A percentile compares a stretch with the other conserved stretches of the same genome.
Conservation (phyloP, 1,284 basidiomycete genomes). For the Laetiporus sulphureus region DNA sequence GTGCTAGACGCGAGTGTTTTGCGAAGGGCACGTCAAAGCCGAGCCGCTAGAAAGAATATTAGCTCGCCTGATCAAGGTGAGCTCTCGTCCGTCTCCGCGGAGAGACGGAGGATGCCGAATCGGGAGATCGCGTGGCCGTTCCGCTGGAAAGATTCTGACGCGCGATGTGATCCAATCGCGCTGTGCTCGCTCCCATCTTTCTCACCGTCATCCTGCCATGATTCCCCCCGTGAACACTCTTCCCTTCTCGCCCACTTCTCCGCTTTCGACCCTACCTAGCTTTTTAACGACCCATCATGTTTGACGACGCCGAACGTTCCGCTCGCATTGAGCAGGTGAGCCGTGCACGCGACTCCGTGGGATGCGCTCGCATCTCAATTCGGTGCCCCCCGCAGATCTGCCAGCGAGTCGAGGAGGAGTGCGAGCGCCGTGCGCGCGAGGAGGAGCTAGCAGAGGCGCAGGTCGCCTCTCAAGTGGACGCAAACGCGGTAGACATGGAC, state of each 20-base stretch:
- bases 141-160: too few species aligned
- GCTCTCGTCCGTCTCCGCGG: too few species aligned
- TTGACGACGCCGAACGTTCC: conserved; percentile 6
- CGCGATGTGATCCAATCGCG: too few species aligned
- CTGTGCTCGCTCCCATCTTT: too few species aligned
- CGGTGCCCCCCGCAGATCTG: conserved; percentile 15
- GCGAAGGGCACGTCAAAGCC: too few species aligned
- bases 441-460: conserved; percentile 8
- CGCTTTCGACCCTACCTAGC: background rate
- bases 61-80: too few species aligned
- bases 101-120: too few species aligned
- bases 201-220: too few species aligned
- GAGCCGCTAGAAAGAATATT: too few species aligned
- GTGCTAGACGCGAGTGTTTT: too few species aligned
- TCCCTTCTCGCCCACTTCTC: background rate
- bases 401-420: conserved; percentile 22
- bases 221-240: background rate
- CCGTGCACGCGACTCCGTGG: background rate
- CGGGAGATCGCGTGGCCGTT: too few species aligned
- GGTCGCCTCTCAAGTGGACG: conserved; percentile 7
- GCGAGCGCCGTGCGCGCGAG: conserved; percentile 16
- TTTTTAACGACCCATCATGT: background rate
- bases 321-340: conserved; percentile 18
- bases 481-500: conserved; percentile 5
- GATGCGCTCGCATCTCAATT: background rate